Evolutionary conservation across 208 protist genomes (phyloP).

Genomic region (Angomonas deanei): DNA sequence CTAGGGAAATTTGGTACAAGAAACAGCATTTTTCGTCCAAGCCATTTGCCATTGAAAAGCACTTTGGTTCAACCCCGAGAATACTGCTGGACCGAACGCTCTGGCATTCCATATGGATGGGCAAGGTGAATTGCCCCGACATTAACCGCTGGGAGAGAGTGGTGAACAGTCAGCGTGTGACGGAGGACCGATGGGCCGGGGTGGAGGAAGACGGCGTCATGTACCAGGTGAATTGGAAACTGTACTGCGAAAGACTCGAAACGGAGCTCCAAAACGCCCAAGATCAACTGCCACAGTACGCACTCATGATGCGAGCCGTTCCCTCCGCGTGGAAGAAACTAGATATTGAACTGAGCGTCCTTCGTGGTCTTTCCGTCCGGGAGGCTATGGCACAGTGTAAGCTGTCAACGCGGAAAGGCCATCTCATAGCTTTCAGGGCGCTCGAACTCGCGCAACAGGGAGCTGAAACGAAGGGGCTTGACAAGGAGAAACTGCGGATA

Average conservation of each 20-base stretch:
- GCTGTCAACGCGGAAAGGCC: conserved; percentile 79
- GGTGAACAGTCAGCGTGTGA: conserved; percentile 85
- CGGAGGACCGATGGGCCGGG: conserved; percentile 79
- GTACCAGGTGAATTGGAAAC: conserved; percentile 85
- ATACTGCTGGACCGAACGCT: conserved; percentile 83
- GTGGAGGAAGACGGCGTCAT: conserved; percentile 86
- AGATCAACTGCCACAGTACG: conserved; percentile 82
- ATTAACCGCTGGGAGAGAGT: conserved; percentile 85
- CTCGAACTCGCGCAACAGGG: conserved; percentile 84
- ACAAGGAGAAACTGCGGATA: conserved; percentile 85
- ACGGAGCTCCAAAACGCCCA: conserved; percentile 77
- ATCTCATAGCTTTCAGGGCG: conserved; percentile 78
- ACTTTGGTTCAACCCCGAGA: conserved; percentile 62
- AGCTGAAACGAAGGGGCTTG: conserved; percentile 80
- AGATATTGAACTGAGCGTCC: conserved; percentile 80
- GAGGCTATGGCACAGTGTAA: conserved; percentile 90
- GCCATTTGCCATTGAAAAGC: conserved; percentile 74
- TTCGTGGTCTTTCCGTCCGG: conserved; percentile 82
- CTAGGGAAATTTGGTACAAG: conserved; percentile 68
- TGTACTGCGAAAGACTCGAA: conserved; percentile 86
- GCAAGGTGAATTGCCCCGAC: conserved; percentile 71
- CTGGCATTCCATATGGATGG: conserved; percentile 65
- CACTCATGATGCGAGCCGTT: conserved; percentile 76
- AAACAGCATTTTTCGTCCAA: conserved; percentile 68
- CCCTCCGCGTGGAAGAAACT: conserved; percentile 89